phyloP scores from a whole-genome alignment of 1,139 yeast genomes.

The Saccharomycopsis hybrid region DNA sequence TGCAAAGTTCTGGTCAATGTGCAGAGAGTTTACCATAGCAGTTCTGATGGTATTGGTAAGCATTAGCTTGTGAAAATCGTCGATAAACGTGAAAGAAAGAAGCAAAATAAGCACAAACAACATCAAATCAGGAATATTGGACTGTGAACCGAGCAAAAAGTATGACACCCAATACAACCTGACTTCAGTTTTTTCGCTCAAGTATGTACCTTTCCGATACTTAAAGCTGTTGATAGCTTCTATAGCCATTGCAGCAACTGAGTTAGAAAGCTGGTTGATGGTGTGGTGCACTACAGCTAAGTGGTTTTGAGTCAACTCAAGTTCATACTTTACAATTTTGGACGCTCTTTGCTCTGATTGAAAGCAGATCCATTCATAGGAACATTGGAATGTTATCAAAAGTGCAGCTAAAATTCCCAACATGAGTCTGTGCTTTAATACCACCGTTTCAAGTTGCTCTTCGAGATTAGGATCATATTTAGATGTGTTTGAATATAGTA shows the following conservation, averaged over 20 bases:
- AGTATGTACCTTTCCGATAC: neutral
- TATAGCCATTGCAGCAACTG: neutral
- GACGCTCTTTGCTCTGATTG: neutral
- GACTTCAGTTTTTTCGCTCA: neutral
- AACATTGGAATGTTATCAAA: too few species aligned
- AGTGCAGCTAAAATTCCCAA: too few species aligned
- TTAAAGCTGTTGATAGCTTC: neutral
- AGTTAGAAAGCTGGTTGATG: neutral
- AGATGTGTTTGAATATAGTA: too few species aligned
- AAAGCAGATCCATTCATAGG: too few species aligned
- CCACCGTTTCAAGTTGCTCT: too few species aligned
- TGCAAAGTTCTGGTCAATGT: too few species aligned
- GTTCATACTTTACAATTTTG: neutral
- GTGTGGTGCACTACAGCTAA: constrained; percentile 5
- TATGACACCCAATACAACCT: constrained; percentile 1
- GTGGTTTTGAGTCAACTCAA: neutral
- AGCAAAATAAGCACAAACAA: neutral
- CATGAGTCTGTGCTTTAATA: too few species aligned
- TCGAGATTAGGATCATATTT: too few species aligned
- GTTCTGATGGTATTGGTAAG: too few species aligned
- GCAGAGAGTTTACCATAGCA: too few species aligned
- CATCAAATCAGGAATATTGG: neutral
- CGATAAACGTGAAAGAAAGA: too few species aligned
- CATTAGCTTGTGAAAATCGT: too few species aligned
- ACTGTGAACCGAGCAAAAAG: constrained; percentile 2